Conservation (phyloP, 805 yeast species). For the Tetrapisispora phaffii region DNA sequence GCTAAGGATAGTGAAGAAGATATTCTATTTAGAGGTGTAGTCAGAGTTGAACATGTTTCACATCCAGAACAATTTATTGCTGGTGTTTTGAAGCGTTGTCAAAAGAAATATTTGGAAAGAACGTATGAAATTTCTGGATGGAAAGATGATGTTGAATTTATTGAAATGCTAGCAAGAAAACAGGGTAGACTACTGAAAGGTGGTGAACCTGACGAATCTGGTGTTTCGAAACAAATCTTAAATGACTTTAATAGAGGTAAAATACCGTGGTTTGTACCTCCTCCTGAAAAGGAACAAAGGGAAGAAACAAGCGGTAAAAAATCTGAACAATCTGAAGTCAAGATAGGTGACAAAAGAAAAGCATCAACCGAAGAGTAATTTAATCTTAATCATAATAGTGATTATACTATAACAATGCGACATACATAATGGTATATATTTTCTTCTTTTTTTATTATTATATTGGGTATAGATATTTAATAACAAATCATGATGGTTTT, state of each 20-base stretch:
- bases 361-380: neutral
- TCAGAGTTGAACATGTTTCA: conserved; percentile 94
- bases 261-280: conserved; percentile 95
- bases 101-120: conserved; percentile 82
- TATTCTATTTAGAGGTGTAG: conserved; percentile 91
- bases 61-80: conserved; percentile 94
- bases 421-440: neutral
- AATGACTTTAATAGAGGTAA: conserved; percentile 95
- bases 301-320: conserved; percentile 10
- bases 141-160: conserved; percentile 67
- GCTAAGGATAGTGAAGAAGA: conserved; percentile 83
- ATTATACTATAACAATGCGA: neutral
- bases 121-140: conserved; percentile 93
- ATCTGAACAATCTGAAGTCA: neutral
- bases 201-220: conserved; percentile 94
- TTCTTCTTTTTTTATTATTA: neutral
- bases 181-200: conserved; percentile 90
- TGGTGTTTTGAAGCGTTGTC: conserved; percentile 73
- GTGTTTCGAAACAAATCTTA: conserved; percentile 80
- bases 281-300: conserved; percentile 67
- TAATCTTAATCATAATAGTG: neutral
- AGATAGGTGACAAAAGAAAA: conserved; percentile 1
- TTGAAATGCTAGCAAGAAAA: conserved; percentile 85
- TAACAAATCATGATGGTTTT: neutral
- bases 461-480: neutral